phyloP scores from a whole-genome alignment of 1,284 basidiomycete species.

The Trichosporon ovoides region DNA sequence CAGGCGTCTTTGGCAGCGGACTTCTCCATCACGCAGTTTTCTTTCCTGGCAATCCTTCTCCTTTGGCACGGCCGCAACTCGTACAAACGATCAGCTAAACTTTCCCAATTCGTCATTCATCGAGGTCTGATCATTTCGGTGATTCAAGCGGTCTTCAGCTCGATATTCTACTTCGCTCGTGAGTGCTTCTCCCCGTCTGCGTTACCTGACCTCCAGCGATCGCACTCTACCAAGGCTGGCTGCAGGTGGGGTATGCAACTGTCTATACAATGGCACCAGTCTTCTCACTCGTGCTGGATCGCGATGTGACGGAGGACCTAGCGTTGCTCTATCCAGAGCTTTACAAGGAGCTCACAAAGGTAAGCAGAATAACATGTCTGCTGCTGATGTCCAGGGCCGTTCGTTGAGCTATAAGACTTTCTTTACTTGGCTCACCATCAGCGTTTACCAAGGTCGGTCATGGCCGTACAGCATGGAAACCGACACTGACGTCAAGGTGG shows the following conservation, averaged over 20 bases:
- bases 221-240: conserved; percentile 95
- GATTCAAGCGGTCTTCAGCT: conserved; percentile 94
- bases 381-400: conserved; percentile 60
- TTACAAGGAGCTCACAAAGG: conserved; percentile 96
- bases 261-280: conserved; percentile 98
- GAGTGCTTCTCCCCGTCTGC: conserved; percentile 50
- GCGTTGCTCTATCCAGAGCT: conserved; percentile 94
- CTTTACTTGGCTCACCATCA: conserved; percentile 97
- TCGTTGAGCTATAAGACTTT: conserved; percentile 93
- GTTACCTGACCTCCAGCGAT: conserved; percentile 56
- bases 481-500: conserved; percentile 57
- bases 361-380: conserved; percentile 36
- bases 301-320: conserved; percentile 91
- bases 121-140: conserved; percentile 95
- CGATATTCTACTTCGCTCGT: conserved; percentile 96
- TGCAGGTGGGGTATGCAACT: conserved; percentile 97
- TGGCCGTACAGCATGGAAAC: neutral
- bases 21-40: conserved; percentile 96
- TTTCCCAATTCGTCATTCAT: conserved; percentile 98
- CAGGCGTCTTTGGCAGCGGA: conserved; percentile 97
- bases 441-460: conserved; percentile 88
- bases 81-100: conserved; percentile 93
- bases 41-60: conserved; percentile 86
- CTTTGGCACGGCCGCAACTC: conserved; percentile 87
- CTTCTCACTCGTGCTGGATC: conserved; percentile 91